Evolutionary conservation across 495 filamentous ascomycete genomes (phyloP).

Genomic region (Aspergillus sclerotiicarbonarius): DNA sequence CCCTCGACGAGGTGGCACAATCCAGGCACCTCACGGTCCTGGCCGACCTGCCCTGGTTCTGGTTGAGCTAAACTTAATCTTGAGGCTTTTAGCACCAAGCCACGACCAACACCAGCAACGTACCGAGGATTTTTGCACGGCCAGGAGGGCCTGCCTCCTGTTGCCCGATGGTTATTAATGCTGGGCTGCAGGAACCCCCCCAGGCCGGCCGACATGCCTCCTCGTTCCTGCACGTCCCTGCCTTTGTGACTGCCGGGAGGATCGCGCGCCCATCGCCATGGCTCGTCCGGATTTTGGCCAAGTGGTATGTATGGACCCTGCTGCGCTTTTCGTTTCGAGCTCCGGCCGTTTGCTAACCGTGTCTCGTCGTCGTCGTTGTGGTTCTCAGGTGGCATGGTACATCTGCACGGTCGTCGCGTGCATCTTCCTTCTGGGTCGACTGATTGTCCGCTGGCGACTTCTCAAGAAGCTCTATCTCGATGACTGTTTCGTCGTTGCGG

Average conservation of each 20-base stretch:
- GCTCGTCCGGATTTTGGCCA: conserved; percentile 18
- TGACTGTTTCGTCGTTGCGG: conserved; percentile 16
- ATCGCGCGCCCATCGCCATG: conserved; percentile 11
- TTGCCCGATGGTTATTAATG: not conserved
- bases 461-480: conserved; percentile 23
- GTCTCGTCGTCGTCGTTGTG: not conserved
- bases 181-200: not conserved
- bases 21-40: no score
- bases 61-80: no score
- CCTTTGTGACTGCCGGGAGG: not conserved
- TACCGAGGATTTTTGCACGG: no score
- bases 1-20: no score
- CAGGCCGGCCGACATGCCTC: not conserved
- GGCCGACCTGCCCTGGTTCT: no score
- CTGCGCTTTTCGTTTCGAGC: not conserved
- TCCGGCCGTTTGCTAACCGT: not conserved
- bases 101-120: no score
- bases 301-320: conserved; percentile 14
- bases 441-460: conserved; percentile 16
- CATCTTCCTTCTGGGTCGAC: conserved; percentile 16
- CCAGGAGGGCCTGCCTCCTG: not conserved
- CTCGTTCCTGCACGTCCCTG: not conserved
- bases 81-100: no score
- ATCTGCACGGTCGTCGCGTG: conserved; percentile 23
- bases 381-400: conserved; percentile 23